A percentile compares a stretch with the other conserved stretches of the same genome.
Evolutionary conservation across 2,329 filamentous ascomycete species (phyloP).

Genomic region (Claviceps maximensis): DNA sequence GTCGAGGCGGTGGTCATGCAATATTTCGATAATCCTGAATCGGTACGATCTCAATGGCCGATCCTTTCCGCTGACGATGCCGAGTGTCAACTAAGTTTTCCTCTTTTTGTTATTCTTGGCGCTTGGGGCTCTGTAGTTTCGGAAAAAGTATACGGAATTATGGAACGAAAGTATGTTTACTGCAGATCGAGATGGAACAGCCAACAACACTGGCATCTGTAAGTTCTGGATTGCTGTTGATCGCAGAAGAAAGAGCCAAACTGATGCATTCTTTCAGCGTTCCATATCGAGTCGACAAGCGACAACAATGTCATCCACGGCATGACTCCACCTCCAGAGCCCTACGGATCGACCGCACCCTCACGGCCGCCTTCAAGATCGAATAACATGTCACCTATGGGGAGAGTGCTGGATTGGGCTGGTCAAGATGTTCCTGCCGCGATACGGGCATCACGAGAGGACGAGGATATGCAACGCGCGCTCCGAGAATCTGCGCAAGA

Average conservation of each 20-base stretch:
- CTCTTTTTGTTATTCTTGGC: neutral
- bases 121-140: slow-evolving; percentile 26
- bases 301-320: slow-evolving; percentile 30
- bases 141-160: slow-evolving; percentile 28
- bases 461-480: slow-evolving; percentile 43
- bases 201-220: slow-evolving; percentile 32
- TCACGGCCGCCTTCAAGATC: slow-evolving; percentile 51
- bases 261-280: too few species aligned
- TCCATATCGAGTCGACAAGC: slow-evolving; percentile 41
- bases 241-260: too few species aligned
- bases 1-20: slow-evolving; percentile 36
- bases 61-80: neutral
- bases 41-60: slow-evolving; percentile 13
- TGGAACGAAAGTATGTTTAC: slow-evolving; percentile 45
- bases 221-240: slow-evolving; percentile 10
- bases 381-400: slow-evolving; percentile 42
- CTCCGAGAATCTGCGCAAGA: slow-evolving; percentile 42
- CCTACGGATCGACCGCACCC: slow-evolving; percentile 32
- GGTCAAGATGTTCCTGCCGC: slow-evolving; percentile 25
- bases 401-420: slow-evolving; percentile 36
- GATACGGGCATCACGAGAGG: slow-evolving; percentile 28
- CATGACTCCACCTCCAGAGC: slow-evolving; percentile 26
- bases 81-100: neutral
- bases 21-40: slow-evolving; percentile 34
- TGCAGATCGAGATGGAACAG: slow-evolving; percentile 37